These are phyloP conservation scores for Arthrobotrys pseudoclavata DNA, from an alignment of 2,329 filamentous ascomycete genomes.

Conservation along the genomic window DNA sequence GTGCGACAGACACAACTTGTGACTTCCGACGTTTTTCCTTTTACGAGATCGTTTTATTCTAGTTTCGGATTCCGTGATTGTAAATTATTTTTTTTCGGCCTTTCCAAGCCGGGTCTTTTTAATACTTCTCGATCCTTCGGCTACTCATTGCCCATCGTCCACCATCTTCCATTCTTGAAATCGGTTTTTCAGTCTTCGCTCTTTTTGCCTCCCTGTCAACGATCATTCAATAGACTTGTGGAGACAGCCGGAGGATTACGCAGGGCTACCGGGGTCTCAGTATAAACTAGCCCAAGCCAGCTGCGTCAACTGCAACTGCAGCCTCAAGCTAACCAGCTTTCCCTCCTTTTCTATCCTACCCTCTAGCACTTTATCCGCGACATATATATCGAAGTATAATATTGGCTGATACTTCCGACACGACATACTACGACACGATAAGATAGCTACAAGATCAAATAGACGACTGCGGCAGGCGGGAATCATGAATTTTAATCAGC, in stretches of 20 bases:
- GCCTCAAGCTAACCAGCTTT: slow-evolving; percentile 5
- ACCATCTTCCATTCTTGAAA: background rate
- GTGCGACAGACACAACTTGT: slow-evolving; percentile 10
- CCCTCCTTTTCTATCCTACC: slow-evolving; percentile 7
- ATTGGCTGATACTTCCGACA: slow-evolving; percentile 1
- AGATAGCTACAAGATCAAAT: background rate
- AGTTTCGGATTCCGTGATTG: slow-evolving; percentile 26
- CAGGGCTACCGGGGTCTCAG: slow-evolving; percentile 31
- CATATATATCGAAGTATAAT: background rate
- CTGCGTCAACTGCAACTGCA: slow-evolving; percentile 24
- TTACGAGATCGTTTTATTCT: slow-evolving; percentile 10
- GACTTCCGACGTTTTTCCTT: slow-evolving; percentile 17
- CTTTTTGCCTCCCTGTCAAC: slow-evolving; percentile 10
- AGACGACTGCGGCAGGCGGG: slow-evolving; percentile 18
- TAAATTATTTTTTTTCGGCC: background rate
- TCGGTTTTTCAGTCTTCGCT: background rate
- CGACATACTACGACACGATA: background rate
- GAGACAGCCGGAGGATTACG: slow-evolving; percentile 24
- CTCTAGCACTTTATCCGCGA: background rate
- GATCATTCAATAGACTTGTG: background rate
- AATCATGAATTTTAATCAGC: slow-evolving; percentile 17
- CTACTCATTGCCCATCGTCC: background rate
- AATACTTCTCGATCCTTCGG: background rate
- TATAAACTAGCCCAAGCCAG: slow-evolving; percentile 20
- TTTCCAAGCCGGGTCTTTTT: slow-evolving; percentile 23